Evolutionary conservation across 1,139 yeast genomes (phyloP), one percentile per base, ranked within the genome.

Genomic region (Nakaseomyces uthaithaninus): DNA sequence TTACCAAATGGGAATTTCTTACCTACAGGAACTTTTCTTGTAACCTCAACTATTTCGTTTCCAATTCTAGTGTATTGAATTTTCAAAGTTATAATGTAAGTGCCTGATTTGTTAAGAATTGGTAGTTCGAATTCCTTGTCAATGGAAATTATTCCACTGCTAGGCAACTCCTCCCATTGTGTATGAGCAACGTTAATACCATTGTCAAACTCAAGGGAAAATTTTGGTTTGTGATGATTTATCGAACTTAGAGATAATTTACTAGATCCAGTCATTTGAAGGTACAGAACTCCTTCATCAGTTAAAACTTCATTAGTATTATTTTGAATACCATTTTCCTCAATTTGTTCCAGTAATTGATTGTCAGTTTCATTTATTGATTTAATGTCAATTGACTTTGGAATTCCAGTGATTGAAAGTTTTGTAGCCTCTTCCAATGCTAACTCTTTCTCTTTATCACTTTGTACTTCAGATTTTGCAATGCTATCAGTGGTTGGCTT

Each of bases 81-180:
- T 58, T 84, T 85, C 64, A 87, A 62, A 0, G 96, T 87, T 40
- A 91, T 62, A 39, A 80, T 75, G 43, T 89, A 72, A 40, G 43
- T 33, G 2, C 53, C 48, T 2, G 33, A 12, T 10, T 48, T 46
- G 1, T 47, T 45, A 17, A 50, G 53, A 27, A 60, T 44, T 14
- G 83, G 91, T 3, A 84, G 70, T 58, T 89, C 97, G 59, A 87
- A 87, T 57, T 91, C 97, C 54, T 85, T 89, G 40, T 79, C 78
- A 40, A 89, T 66, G 7, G 62, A 45, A 17, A 77, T 67, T 18
- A 64, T 62, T 28, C 59, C 60, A 10, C 48, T 49, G 12, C 65
- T 55, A 3, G 65, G 62, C 42, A 85, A 55, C 5, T 65, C 61
- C 49, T 76, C 69, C 54, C 74, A 75, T 23, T 84, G 80, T 0